These are phyloP conservation scores for Elongisporangium prolatum DNA, from an alignment of 352 stramenopile species.

Conservation along the genomic window DNA sequence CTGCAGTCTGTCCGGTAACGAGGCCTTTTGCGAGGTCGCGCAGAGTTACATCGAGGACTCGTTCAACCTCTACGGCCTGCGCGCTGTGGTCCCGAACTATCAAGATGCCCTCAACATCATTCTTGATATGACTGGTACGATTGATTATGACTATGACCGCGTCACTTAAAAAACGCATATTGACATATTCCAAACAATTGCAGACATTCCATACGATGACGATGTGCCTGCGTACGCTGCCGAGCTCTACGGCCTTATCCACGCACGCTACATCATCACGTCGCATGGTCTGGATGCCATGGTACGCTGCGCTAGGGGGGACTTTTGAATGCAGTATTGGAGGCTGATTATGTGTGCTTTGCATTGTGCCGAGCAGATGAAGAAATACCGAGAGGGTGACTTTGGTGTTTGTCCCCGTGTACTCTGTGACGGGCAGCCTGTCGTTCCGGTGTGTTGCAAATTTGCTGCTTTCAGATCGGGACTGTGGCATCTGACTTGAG, in stretches of 20 bases:
- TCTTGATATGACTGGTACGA: constrained; percentile 79
- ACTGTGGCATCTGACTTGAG: neutral
- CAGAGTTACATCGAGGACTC: constrained; percentile 93
- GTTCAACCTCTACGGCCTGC: constrained; percentile 91
- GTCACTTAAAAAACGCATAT: neutral
- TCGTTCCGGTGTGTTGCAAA: constrained; percentile 59
- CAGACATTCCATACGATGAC: constrained; percentile 88
- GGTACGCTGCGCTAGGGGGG: constrained; percentile 20
- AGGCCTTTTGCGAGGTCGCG: constrained; percentile 91
- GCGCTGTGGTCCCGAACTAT: constrained; percentile 87
- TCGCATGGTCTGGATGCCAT: constrained; percentile 86
- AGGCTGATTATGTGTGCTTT: constrained; percentile 5
- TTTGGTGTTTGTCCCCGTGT: constrained; percentile 84
- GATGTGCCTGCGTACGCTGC: constrained; percentile 83
- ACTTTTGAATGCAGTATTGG: neutral
- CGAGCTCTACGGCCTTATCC: constrained; percentile 87
- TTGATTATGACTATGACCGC: no score
- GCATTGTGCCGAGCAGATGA: constrained; percentile 37
- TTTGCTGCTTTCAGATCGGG: neutral
- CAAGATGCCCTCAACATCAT: constrained; percentile 92
- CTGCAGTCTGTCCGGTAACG: constrained; percentile 89
- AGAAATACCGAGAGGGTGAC: constrained; percentile 87
- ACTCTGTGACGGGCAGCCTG: constrained; percentile 76
- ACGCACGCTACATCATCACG: constrained; percentile 89
- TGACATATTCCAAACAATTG: no score